A percentile compares a stretch with the other conserved stretches of the same genome.
These are phyloP conservation scores for Mariannaea elegans DNA, from an alignment of 2,329 filamentous ascomycete genomes.

Conservation along the genomic window DNA sequence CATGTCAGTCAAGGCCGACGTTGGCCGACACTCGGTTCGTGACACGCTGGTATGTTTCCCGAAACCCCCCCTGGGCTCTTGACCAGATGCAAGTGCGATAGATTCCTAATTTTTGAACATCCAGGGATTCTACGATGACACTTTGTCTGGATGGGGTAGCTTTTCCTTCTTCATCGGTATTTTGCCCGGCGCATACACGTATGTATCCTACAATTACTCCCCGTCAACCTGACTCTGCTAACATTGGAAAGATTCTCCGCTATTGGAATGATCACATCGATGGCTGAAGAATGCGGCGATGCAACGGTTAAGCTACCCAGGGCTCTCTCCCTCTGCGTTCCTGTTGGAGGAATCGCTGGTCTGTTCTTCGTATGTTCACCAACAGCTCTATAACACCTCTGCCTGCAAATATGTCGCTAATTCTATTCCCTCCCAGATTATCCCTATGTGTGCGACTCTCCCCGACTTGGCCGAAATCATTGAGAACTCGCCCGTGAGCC, in stretches of 20 bases:
- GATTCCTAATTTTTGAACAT: too few relatives aligned
- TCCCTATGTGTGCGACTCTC: slow-evolving; percentile 66
- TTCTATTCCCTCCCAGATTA: slow-evolving; percentile 20
- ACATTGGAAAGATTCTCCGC: slow-evolving; percentile 46
- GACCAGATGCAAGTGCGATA: too few relatives aligned
- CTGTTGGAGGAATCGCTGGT: slow-evolving; percentile 71
- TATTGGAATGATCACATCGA: slow-evolving; percentile 62
- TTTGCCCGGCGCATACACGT: slow-evolving; percentile 53
- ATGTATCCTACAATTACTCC: background rate
- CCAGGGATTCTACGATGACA: slow-evolving; percentile 74
- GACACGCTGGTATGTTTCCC: slow-evolving; percentile 33
- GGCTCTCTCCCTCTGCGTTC: slow-evolving; percentile 72
- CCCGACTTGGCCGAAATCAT: slow-evolving; percentile 72
- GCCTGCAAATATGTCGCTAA: background rate
- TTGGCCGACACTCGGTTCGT: slow-evolving; percentile 64
- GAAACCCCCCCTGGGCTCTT: background rate
- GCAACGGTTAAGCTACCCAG: slow-evolving; percentile 68
- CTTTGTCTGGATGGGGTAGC: slow-evolving; percentile 72
- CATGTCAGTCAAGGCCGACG: slow-evolving; percentile 69
- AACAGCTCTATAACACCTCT: background rate
- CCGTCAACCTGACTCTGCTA: too few relatives aligned
- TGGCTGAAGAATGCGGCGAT: slow-evolving; percentile 68
- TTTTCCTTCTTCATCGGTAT: slow-evolving; percentile 66
- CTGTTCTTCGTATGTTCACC: slow-evolving; percentile 60
- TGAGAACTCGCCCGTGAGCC: slow-evolving; percentile 69